These are phyloP conservation scores for Lentinula aciculospora DNA, from an alignment of 768 basidiomycete genomes.

Conservation along the genomic window DNA sequence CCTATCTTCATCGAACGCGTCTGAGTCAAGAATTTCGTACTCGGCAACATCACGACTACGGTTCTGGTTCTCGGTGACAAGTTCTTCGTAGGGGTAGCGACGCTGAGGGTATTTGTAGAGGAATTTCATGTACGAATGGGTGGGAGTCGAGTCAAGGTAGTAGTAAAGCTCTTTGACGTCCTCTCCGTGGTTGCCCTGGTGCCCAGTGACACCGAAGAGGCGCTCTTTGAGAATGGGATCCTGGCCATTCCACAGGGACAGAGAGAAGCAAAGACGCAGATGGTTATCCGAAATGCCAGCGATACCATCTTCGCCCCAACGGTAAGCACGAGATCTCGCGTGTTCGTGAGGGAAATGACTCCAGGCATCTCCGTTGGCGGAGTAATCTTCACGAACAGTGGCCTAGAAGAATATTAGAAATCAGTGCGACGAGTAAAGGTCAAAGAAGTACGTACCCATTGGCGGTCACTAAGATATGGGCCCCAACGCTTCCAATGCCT, in stretches of 20 bases:
- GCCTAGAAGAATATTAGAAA: conserved; percentile 47
- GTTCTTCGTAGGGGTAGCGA: conserved; percentile 88
- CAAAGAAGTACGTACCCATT: conserved; percentile 71
- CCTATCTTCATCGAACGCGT: conserved; percentile 83
- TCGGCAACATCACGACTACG: conserved; percentile 83
- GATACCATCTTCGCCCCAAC: conserved; percentile 99
- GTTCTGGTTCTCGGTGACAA: conserved; percentile 79
- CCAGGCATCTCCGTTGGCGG: conserved; percentile 94
- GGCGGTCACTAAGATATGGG: conserved; percentile 93
- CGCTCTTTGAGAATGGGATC: conserved; percentile 97
- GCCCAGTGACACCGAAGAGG: conserved; percentile 92
- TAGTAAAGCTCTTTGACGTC: conserved; percentile 99
- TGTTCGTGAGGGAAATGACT: conserved; percentile 93
- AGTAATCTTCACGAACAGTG: conserved; percentile 98
- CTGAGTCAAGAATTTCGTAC: conserved; percentile 92
- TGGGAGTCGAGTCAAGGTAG: conserved; percentile 97
- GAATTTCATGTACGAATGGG: conserved; percentile 99
- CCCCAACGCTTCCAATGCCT: conserved; percentile 99
- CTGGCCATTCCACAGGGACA: conserved; percentile 92
- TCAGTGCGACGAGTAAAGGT: background rate
- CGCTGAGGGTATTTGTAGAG: conserved; percentile 98
- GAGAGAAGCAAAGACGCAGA: conserved; percentile 84
- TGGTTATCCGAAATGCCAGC: conserved; percentile 98
- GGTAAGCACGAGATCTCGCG: conserved; percentile 87
- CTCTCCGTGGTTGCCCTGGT: conserved; percentile 98